phyloP scores from a whole-genome alignment of 306 rosid species.

The Geum urbanum region DNA sequence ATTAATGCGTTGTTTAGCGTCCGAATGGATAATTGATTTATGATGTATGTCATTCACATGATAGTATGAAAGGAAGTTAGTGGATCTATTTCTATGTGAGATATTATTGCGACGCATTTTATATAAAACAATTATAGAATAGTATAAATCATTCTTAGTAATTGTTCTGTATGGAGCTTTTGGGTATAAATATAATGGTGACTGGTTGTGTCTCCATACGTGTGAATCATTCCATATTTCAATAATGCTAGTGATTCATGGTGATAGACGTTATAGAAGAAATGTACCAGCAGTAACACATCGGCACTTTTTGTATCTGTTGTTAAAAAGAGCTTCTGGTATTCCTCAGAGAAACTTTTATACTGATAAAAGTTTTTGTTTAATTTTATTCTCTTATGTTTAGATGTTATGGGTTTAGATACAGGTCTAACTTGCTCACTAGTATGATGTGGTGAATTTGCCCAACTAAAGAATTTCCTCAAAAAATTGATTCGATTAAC shows the following conservation, averaged over 20 bases:
- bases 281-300: too few species aligned
- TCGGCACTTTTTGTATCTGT: too few species aligned
- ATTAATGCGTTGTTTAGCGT: not conserved
- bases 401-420: too few species aligned
- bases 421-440: not conserved
- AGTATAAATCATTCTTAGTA: not conserved
- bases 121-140: not conserved
- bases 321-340: too few species aligned
- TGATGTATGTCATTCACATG: not conserved
- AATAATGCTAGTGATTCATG: not conserved
- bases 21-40: not conserved
- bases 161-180: not conserved
- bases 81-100: not conserved
- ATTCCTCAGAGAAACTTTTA: too few species aligned
- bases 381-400: too few species aligned
- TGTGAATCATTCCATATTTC: not conserved
- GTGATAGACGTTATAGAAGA: not conserved
- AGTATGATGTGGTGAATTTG: not conserved
- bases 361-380: too few species aligned
- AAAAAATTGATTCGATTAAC: too few species aligned
- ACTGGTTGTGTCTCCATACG: not conserved
- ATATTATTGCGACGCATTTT: not conserved
- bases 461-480: not conserved
- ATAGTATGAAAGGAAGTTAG: not conserved
- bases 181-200: not conserved